These are phyloP conservation scores for Pseudophaeomoniella oleicola DNA, from an alignment of 2,329 filamentous ascomycete genomes.

Conservation along the genomic window DNA sequence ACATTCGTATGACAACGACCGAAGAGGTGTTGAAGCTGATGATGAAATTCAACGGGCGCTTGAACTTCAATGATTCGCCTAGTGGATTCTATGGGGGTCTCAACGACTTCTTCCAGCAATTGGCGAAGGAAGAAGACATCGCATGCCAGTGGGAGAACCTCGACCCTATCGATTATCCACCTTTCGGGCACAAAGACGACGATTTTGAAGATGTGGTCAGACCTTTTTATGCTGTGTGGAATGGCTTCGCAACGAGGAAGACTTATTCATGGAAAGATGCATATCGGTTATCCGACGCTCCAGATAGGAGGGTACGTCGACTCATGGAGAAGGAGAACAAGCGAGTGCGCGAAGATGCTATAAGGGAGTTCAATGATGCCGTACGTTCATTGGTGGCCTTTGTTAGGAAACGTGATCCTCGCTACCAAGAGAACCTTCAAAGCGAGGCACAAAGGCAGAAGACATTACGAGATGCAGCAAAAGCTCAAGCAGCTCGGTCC, in stretches of 20 bases:
- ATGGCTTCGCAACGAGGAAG: slow-evolving; percentile 68
- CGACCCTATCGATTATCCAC: slow-evolving; percentile 54
- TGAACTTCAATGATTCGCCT: slow-evolving; percentile 68
- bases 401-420: slow-evolving; percentile 78
- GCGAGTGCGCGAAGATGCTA: slow-evolving; percentile 64
- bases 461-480: slow-evolving; percentile 59
- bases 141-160: slow-evolving; percentile 56
- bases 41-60: slow-evolving; percentile 60
- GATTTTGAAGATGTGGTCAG: slow-evolving; percentile 62
- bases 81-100: slow-evolving; percentile 76
- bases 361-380: slow-evolving; percentile 82
- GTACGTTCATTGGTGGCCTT: slow-evolving; percentile 77
- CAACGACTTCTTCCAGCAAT: slow-evolving; percentile 59
- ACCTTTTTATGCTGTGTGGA: slow-evolving; percentile 70
- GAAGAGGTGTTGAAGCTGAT: slow-evolving; percentile 68
- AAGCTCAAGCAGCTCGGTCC: slow-evolving; percentile 70
- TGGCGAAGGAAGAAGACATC: slow-evolving; percentile 65
- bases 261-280: slow-evolving; percentile 80
- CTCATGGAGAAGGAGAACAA: slow-evolving; percentile 94
- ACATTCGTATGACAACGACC: slow-evolving; percentile 62
- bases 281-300: slow-evolving; percentile 70
- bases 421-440: slow-evolving; percentile 63
- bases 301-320: slow-evolving; percentile 67
- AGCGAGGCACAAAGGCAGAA: slow-evolving; percentile 71
- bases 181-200: slow-evolving; percentile 67